These are phyloP conservation scores for Beauveria caledonica DNA, from an alignment of 2,329 filamentous ascomycete species.

Conservation along the genomic window DNA sequence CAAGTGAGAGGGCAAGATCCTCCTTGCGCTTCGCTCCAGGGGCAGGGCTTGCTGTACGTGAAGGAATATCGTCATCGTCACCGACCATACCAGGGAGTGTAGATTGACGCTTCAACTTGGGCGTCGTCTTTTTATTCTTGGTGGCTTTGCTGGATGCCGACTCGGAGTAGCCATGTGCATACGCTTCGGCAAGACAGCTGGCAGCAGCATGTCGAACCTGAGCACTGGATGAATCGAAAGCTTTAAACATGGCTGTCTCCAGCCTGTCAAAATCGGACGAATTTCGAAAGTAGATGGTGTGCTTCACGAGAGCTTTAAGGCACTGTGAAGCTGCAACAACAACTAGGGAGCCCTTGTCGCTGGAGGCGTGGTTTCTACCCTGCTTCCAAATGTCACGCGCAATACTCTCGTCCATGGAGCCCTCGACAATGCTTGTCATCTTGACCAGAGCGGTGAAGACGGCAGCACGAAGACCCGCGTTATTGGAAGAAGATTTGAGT, in stretches of 20 bases:
- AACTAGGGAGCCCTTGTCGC: conserved; percentile 77
- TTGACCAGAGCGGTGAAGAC: conserved; percentile 69
- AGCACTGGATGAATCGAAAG: conserved; percentile 68
- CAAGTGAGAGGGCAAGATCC: conserved; percentile 64
- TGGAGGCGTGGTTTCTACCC: conserved; percentile 63
- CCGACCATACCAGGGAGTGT: conserved; percentile 50
- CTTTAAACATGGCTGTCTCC: conserved; percentile 74
- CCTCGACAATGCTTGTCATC: conserved; percentile 64
- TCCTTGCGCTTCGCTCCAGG: conserved; percentile 61
- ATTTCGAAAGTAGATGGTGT: conserved; percentile 79
- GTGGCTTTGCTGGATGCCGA: conserved; percentile 42
- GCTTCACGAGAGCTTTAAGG: conserved; percentile 61
- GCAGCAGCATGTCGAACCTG: conserved; percentile 79
- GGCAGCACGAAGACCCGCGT: conserved; percentile 75
- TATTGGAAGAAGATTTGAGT: conserved; percentile 67
- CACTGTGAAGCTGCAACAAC: conserved; percentile 73
- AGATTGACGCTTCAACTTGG: conserved; percentile 48
- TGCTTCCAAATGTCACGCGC: conserved; percentile 95
- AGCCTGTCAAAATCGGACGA: conserved; percentile 84
- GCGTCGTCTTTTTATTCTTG: conserved; percentile 65
- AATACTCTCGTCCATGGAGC: conserved; percentile 72
- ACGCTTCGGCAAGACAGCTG: conserved; percentile 71
- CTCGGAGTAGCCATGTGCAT: conserved; percentile 64
- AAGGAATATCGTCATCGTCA: conserved; percentile 64
- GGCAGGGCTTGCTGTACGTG: conserved; percentile 65